Conservation (phyloP, 345 rosid species). For the Turritis glabra region DNA sequence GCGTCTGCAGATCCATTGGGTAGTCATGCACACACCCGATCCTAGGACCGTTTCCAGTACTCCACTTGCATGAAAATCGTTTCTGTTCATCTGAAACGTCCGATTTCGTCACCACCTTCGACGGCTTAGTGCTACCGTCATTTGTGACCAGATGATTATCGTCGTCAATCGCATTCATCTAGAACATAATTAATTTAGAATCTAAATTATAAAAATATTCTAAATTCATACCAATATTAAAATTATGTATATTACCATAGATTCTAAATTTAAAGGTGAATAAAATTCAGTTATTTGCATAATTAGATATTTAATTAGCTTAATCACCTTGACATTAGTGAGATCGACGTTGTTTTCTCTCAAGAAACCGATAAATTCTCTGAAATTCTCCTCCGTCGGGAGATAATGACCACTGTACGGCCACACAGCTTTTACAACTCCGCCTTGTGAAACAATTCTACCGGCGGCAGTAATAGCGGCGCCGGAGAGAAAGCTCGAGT, state of each 20-base stretch:
- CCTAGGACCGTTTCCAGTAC: constrained; percentile 74
- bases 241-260: too few relatives aligned
- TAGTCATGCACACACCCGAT: constrained; percentile 91
- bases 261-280: too few relatives aligned
- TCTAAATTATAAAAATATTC: too few relatives aligned
- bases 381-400: constrained; percentile 92
- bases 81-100: constrained; percentile 28
- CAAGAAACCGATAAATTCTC: constrained; percentile 71
- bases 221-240: too few relatives aligned
- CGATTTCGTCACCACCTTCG: neutral
- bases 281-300: neutral
- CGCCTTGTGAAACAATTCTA: constrained; percentile 55
- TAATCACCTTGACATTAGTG: constrained; percentile 73
- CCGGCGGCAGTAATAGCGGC: constrained; percentile 78
- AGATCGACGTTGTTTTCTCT: constrained; percentile 70
- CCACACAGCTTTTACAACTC: constrained; percentile 80
- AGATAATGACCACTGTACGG: constrained; percentile 97
- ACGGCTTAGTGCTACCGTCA: constrained; percentile 20
- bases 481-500: constrained; percentile 80
- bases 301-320: neutral
- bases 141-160: constrained; percentile 40
- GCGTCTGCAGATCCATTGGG: constrained; percentile 61
- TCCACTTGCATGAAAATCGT: constrained; percentile 68
- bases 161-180: constrained; percentile 75
- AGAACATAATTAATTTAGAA: constrained; percentile 1